phyloP scores from a whole-genome alignment of 768 basidiomycete genomes.

The Tulasnella sp. region DNA sequence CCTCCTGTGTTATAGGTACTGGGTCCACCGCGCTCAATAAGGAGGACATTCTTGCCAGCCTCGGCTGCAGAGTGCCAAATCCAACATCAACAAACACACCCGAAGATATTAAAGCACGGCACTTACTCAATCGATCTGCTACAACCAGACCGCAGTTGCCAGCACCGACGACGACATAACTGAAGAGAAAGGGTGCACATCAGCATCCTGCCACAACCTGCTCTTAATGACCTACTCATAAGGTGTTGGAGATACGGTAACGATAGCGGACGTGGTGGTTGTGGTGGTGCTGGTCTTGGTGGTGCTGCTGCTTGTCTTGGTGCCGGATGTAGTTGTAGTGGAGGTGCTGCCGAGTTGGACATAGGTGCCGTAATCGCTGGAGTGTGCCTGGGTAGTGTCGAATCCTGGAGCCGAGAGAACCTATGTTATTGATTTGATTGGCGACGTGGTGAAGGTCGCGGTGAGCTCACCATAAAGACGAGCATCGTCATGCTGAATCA shows the following conservation, averaged over 20 bases:
- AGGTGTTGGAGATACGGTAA: slow-evolving; percentile 38
- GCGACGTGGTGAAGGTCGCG: not conserved
- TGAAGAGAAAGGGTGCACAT: not conserved
- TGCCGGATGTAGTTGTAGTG: slow-evolving; percentile 48
- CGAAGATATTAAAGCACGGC: not conserved
- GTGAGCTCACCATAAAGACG: slow-evolving; percentile 4
- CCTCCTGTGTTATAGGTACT: slow-evolving; percentile 63
- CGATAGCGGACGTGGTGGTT: slow-evolving; percentile 51
- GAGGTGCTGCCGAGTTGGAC: slow-evolving; percentile 50
- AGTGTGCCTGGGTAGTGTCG: not conserved
- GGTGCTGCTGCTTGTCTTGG: slow-evolving; percentile 31
- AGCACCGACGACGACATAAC: slow-evolving; percentile 48
- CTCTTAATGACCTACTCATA: slow-evolving; percentile 44
- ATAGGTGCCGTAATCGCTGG: slow-evolving; percentile 53
- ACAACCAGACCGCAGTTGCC: slow-evolving; percentile 63
- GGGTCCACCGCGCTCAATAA: slow-evolving; percentile 67
- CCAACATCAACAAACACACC: not conserved
- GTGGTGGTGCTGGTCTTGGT: slow-evolving; percentile 47
- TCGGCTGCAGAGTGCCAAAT: slow-evolving; percentile 39
- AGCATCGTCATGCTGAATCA: slow-evolving; percentile 61
- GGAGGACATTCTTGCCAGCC: slow-evolving; percentile 63
- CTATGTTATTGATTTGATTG: not conserved
- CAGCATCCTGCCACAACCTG: not conserved
- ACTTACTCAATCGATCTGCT: slow-evolving; percentile 58
- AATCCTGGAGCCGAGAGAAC: not conserved